Evolutionary conservation across 202 grass and related monocot species (phyloP).

Genomic region (Elaeis oleifera): DNA sequence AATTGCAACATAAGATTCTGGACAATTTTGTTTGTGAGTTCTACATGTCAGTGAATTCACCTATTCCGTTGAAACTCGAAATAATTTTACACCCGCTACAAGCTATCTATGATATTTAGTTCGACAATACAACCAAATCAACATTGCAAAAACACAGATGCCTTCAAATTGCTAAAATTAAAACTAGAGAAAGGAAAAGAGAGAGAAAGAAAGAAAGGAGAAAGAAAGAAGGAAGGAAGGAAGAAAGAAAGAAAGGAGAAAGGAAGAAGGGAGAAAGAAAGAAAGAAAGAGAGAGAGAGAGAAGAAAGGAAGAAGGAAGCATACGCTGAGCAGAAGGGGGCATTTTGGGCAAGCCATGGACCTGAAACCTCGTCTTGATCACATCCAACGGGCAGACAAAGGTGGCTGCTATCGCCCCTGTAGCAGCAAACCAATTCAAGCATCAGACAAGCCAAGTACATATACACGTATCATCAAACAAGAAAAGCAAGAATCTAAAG

Average conservation of each 20-base stretch:
- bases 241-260: neutral
- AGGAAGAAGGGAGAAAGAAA: neutral
- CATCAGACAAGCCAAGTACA: constrained; percentile 8
- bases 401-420: constrained; percentile 70
- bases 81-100: too few species aligned
- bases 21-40: too few species aligned
- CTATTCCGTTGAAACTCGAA: too few species aligned
- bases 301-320: neutral
- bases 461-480: neutral
- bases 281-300: neutral
- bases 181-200: too few species aligned
- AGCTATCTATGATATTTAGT: too few species aligned
- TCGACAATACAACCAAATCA: too few species aligned
- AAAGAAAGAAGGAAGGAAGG: neutral
- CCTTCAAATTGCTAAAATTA: too few species aligned
- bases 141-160: too few species aligned
- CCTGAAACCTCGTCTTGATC: constrained; percentile 83
- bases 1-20: too few species aligned
- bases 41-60: too few species aligned
- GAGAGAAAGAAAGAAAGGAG: neutral
- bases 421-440: neutral
- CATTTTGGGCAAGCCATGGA: constrained; percentile 47
- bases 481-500: neutral
- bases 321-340: constrained; percentile 8
- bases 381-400: constrained; percentile 86